Evolutionary conservation across 192 early-diverging fungal species (phyloP).

Genomic region (Cladochytrium replicatum): DNA sequence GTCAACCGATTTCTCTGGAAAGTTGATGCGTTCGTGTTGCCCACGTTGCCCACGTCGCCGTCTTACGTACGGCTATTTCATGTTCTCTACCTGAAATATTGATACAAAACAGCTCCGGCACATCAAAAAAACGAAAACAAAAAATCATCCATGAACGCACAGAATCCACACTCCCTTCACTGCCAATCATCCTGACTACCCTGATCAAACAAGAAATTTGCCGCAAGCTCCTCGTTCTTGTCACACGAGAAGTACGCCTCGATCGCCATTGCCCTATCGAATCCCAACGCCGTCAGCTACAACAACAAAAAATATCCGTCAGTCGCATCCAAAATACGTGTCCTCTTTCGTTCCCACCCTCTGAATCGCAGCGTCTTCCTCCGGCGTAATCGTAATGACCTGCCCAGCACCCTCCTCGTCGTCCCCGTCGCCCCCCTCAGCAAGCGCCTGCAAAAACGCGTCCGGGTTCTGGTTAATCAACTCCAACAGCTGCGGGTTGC

Average conservation of each 20-base stretch:
- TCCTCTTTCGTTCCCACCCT: constrained; percentile 37
- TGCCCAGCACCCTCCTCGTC: constrained; percentile 35
- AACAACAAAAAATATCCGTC: background rate
- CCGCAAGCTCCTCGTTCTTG: constrained; percentile 94
- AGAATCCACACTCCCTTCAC: no score
- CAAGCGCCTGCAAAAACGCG: constrained; percentile 66
- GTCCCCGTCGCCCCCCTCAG: constrained; percentile 17
- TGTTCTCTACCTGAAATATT: no score
- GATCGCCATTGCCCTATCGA: constrained; percentile 68
- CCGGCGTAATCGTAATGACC: constrained; percentile 72
- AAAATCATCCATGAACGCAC: no score
- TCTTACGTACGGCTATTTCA: no score
- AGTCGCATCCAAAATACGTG: background rate
- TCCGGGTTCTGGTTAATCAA: constrained; percentile 69
- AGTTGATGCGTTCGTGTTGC: no score
- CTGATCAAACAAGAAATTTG: constrained; percentile 85
- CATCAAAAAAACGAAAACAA: no score
- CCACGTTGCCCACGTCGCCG: no score
- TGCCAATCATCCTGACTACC: constrained; percentile 5
- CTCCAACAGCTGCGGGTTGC: constrained; percentile 66
- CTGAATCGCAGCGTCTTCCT: constrained; percentile 86
- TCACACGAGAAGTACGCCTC: constrained; percentile 97
- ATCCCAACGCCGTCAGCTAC: constrained; percentile 75
- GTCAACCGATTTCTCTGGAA: no score
- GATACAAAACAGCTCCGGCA: no score